A percentile compares a stretch with the other conserved stretches of the same genome.
phyloP scores from a whole-genome alignment of 371 early-diverging fungal genomes.

The Apophysomyces variabilis region DNA sequence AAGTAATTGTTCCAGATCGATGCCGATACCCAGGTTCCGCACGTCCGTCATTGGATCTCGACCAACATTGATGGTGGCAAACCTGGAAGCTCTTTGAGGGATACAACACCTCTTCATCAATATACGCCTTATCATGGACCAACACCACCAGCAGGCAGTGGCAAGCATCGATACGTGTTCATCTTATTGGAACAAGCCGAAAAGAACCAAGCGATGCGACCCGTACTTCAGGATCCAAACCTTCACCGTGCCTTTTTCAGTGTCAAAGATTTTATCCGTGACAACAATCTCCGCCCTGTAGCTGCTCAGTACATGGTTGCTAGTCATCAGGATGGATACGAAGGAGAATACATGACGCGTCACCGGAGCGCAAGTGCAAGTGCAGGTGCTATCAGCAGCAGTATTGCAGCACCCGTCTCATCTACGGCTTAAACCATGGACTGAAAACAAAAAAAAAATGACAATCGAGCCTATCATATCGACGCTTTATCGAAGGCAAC shows the following conservation, averaged over 20 bases:
- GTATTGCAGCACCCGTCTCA: too few relatives aligned
- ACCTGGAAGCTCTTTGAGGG: slow-evolving; percentile 15
- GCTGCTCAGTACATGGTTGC: slow-evolving; percentile 28
- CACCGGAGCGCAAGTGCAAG: background rate
- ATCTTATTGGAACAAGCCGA: slow-evolving; percentile 31
- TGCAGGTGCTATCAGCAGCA: too few relatives aligned
- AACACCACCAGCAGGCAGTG: slow-evolving; percentile 18
- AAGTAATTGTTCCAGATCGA: slow-evolving; percentile 18
- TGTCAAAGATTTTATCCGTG: slow-evolving; percentile 17
- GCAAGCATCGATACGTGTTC: slow-evolving; percentile 32
- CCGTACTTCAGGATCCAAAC: slow-evolving; percentile 11
- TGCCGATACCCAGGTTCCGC: slow-evolving; percentile 33
- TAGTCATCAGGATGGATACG: slow-evolving; percentile 23
- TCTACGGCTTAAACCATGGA: too few relatives aligned
- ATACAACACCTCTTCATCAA: slow-evolving; percentile 12
- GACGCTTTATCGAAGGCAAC: too few relatives aligned
- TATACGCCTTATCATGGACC: slow-evolving; percentile 29
- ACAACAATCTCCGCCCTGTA: slow-evolving; percentile 28
- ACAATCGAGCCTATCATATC: too few relatives aligned
- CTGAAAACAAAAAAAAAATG: too few relatives aligned
- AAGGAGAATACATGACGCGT: slow-evolving; percentile 13
- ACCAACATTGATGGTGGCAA: slow-evolving; percentile 31
- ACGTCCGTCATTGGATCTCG: slow-evolving; percentile 37
- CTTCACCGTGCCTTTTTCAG: slow-evolving; percentile 22
- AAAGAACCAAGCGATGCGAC: slow-evolving; percentile 15